Percentiles rank a stretch among this genome's conserved stretches.
Conservation (phyloP, 345 rosid genomes). For the Pistacia integerrima region DNA sequence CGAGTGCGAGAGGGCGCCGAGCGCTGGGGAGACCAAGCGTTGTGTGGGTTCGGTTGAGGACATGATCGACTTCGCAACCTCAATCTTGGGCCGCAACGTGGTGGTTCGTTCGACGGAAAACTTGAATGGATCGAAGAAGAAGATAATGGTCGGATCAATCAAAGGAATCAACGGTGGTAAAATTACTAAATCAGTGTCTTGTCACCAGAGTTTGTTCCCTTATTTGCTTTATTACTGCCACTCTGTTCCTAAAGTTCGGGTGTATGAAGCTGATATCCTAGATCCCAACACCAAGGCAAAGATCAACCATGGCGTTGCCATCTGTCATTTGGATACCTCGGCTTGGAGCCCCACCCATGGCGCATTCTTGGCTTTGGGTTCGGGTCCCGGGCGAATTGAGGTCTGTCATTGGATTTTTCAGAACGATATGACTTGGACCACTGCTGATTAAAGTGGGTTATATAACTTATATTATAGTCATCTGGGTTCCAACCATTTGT, state of each 20-base stretch:
- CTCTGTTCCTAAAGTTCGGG: constrained; percentile 89
- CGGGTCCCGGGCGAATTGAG: constrained; percentile 75
- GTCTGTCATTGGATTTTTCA: constrained; percentile 94
- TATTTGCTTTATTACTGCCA: constrained; percentile 84
- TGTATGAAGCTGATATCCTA: constrained; percentile 70
- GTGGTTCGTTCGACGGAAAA: constrained; percentile 64
- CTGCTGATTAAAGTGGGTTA: constrained; percentile 31
- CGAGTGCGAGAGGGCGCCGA: constrained; percentile 77
- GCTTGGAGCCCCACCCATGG: constrained; percentile 81
- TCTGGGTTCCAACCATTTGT: constrained; percentile 14
- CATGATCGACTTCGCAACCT: constrained; percentile 83
- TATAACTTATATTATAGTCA: background rate
- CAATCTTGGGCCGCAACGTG: constrained; percentile 57
- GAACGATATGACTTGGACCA: constrained; percentile 79
- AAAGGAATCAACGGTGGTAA: constrained; percentile 66
- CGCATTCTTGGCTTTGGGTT: constrained; percentile 72
- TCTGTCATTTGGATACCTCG: constrained; percentile 85
- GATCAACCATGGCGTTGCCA: constrained; percentile 79
- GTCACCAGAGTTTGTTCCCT: constrained; percentile 89
- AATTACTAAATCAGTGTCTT: constrained; percentile 74
- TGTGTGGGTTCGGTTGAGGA: constrained; percentile 90
- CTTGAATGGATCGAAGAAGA: constrained; percentile 50
- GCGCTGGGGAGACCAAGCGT: constrained; percentile 75
- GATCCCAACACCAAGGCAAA: constrained; percentile 45
- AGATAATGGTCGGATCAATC: constrained; percentile 59